phyloP scores from a whole-genome alignment of 441 rosid species.

The Arabidopsis lyrata region DNA sequence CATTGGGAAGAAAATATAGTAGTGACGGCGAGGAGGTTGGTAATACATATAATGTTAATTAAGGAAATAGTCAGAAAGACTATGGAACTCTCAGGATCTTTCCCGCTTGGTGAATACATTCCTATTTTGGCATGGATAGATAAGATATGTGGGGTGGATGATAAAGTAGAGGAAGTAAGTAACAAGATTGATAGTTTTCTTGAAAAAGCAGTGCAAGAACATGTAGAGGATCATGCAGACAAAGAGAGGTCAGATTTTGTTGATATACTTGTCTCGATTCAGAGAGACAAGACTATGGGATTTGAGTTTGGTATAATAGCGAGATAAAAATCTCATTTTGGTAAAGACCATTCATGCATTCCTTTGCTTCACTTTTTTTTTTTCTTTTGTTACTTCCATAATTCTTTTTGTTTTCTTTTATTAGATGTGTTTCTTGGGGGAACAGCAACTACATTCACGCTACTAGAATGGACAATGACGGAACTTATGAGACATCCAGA shows the following conservation, averaged over 20 bases:
- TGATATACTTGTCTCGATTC: constrained; percentile 45
- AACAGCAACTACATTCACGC: background rate
- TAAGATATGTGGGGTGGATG: constrained; percentile 32
- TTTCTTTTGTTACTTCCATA: too few relatives aligned
- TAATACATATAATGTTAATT: too few relatives aligned
- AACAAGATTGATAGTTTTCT: constrained; percentile 43
- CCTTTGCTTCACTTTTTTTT: too few relatives aligned
- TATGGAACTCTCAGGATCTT: constrained; percentile 31
- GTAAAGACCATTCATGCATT: background rate
- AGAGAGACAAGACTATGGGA: constrained; percentile 26
- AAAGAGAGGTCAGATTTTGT: constrained; percentile 35
- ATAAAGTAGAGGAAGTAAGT: constrained; percentile 27
- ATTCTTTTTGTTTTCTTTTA: too few relatives aligned
- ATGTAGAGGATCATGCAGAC: background rate
- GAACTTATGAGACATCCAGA: constrained; percentile 22
- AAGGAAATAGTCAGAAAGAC: too few relatives aligned
- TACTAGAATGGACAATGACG: background rate
- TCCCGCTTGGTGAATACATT: constrained; percentile 47
- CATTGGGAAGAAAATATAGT: constrained; percentile 47
- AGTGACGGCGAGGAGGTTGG: constrained; percentile 1
- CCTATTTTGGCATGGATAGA: constrained; percentile 49
- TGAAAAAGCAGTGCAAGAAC: constrained; percentile 39
- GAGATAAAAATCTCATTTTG: constrained; percentile 19
- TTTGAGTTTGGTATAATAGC: constrained; percentile 30
- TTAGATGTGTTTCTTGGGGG: background rate